phyloP scores from a whole-genome alignment of 345 rosid species.

The Barbarea vulgaris region DNA sequence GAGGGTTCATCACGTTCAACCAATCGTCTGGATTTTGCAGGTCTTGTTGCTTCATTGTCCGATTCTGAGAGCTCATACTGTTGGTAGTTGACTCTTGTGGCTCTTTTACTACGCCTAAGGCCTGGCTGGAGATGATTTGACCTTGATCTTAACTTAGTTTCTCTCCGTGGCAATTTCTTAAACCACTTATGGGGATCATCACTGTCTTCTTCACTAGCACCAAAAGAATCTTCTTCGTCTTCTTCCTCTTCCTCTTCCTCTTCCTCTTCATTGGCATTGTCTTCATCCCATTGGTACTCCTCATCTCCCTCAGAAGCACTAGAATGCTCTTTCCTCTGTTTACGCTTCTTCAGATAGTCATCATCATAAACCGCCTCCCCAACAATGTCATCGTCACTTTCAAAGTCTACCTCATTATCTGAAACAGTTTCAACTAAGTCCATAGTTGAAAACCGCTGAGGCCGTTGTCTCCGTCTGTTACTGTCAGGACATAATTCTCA shows the following conservation, averaged over 20 bases:
- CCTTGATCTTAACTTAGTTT: constrained; percentile 72
- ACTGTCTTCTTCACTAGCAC: constrained; percentile 73
- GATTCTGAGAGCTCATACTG: constrained; percentile 82
- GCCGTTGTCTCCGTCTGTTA: constrained; percentile 76
- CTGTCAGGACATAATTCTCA: constrained; percentile 34
- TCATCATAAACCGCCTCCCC: constrained; percentile 97
- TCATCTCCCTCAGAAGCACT: constrained; percentile 98
- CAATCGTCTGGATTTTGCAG: constrained; percentile 60
- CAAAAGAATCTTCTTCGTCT: constrained; percentile 63
- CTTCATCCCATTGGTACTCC: constrained; percentile 88
- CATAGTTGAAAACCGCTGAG: constrained; percentile 71
- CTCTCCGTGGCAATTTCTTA: constrained; percentile 70
- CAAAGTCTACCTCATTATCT: constrained; percentile 72
- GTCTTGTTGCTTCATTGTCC: constrained; percentile 65
- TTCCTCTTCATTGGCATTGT: constrained; percentile 68
- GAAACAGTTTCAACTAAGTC: constrained; percentile 84
- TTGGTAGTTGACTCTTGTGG: constrained; percentile 68
- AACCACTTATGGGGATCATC: constrained; percentile 58
- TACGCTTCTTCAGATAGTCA: constrained; percentile 75
- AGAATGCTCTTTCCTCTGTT: constrained; percentile 61
- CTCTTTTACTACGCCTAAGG: constrained; percentile 90
- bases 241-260: constrained; percentile 85
- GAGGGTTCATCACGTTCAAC: constrained; percentile 59
- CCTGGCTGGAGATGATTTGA: constrained; percentile 69
- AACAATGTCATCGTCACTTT: constrained; percentile 90